Evolutionary conservation across 1,284 basidiomycete species (phyloP), one percentile per base, ranked within the genome.

Genomic region (Rhodotorula sp.): DNA sequence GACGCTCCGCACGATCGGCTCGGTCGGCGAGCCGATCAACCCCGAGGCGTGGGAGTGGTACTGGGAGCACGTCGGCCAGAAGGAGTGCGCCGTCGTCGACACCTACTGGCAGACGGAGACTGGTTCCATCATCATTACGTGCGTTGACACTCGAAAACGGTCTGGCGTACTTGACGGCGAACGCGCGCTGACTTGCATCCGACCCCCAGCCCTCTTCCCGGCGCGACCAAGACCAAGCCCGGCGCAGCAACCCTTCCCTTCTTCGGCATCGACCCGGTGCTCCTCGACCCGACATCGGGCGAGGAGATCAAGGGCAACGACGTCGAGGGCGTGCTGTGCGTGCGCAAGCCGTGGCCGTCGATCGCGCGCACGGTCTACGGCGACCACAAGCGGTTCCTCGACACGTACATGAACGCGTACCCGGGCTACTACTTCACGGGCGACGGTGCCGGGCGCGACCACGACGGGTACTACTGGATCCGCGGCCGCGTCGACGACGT

Each of bases 41-140:
- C 95, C 96, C 44, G 96, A 98, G 82, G 97, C 96, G 7, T 98
- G 97, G 96, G 88, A 95, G 80, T 98, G 96, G 96, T 97, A 96
- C 85, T 91, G 93, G 82, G 93, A 97, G 80, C 88, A 93, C 80
- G 94, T 97, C 68, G 97, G 96, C 45, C 87, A 88, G 79, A 85
- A 84, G 75, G 86, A 98, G 82, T 97, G 93, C 80, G 93, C 96
- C 23, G 91, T 99, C 77, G 94, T 98, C 70, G 96, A 98, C 78
- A 79, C 78, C 2, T 77, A 77, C 69, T 87, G 87, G 89, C 96
- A 98, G 87, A 99, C 96, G 4, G 96, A 99, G 84, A 98, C 95
- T 0, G 96, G 95, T 61, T 93, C 91, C 9, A 96, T 97, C 83
- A 89, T 95, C 74, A 88, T 99, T 73, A 93, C 95, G 68, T 71